These are phyloP conservation scores for Miscanthus sacchariflorus DNA, from an alignment of 202 grass and related monocot genomes.

Conservation along the genomic window DNA sequence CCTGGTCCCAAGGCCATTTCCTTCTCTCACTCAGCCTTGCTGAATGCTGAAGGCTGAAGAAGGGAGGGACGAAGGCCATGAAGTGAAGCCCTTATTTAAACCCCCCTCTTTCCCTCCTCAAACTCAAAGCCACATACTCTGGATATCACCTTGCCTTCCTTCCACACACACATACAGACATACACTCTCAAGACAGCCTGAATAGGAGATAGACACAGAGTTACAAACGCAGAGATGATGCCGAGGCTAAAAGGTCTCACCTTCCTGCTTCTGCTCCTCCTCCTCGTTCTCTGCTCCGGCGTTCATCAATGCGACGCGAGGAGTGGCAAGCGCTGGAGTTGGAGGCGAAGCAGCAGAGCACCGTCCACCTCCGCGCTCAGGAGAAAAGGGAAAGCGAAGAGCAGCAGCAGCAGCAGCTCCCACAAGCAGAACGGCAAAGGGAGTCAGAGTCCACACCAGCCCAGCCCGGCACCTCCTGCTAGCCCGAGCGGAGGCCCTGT, in stretches of 20 bases:
- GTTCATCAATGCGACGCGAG: conserved; percentile 62
- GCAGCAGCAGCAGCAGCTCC: conserved; percentile 1
- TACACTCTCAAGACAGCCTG: not conserved
- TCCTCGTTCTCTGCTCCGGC: conserved; percentile 49
- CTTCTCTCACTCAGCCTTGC: conserved; percentile 5
- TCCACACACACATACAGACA: conserved; percentile 42
- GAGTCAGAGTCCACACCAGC: conserved; percentile 43
- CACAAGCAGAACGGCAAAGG: conserved; percentile 51
- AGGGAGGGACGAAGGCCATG: not conserved
- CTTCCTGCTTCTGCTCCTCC: conserved; percentile 58
- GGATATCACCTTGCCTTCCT: not conserved
- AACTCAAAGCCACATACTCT: conserved; percentile 35
- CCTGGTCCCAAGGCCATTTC: conserved; percentile 39
- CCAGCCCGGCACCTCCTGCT: conserved; percentile 24
- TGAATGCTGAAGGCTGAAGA: conserved; percentile 2
- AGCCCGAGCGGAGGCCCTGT: conserved; percentile 25
- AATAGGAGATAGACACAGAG: conserved; percentile 49
- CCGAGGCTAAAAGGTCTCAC: conserved; percentile 52
- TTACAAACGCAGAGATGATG: conserved; percentile 47
- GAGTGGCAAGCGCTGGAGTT: conserved; percentile 72
- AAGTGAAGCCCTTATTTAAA: conserved; percentile 60
- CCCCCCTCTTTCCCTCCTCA: conserved; percentile 60
- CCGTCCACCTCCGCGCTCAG: conserved; percentile 47
- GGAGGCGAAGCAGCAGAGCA: conserved; percentile 55
- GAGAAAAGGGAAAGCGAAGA: conserved; percentile 72